Evolutionary conservation across 768 basidiomycete species (phyloP).

Genomic region (Leccinum variicolor): DNA sequence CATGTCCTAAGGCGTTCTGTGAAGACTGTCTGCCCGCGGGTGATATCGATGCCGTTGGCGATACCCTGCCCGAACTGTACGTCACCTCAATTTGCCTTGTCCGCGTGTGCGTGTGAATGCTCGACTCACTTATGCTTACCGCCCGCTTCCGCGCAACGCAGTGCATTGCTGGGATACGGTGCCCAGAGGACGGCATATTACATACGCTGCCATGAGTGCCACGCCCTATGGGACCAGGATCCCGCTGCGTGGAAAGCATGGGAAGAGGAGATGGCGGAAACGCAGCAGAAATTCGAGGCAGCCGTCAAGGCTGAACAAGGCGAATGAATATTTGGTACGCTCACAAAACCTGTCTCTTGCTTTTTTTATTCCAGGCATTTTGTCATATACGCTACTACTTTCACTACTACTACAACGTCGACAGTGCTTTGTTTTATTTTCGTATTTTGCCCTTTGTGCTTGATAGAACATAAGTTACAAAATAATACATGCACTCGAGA

Average conservation of each 20-base stretch:
- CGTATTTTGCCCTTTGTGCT: background rate
- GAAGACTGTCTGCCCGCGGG: constrained; percentile 56
- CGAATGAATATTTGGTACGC: background rate
- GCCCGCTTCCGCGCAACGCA: constrained; percentile 15
- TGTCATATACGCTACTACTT: background rate
- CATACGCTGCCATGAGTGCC: constrained; percentile 51
- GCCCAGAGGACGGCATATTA: constrained; percentile 38
- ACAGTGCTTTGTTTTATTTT: background rate
- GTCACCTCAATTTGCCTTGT: constrained; percentile 13
- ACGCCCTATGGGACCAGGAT: constrained; percentile 33
- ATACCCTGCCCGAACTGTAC: constrained; percentile 56
- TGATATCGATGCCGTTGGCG: constrained; percentile 51
- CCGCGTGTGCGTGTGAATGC: background rate
- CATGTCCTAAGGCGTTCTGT: constrained; percentile 57
- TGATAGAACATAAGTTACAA: background rate
- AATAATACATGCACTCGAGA: background rate
- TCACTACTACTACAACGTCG: background rate
- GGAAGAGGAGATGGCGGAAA: constrained; percentile 40
- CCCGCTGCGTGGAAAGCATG: constrained; percentile 40
- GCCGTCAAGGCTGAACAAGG: background rate
- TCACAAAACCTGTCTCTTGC: background rate
- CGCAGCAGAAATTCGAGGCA: constrained; percentile 32
- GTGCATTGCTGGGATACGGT: constrained; percentile 40
- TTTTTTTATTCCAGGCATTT: background rate
- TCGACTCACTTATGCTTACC: background rate